A percentile compares a stretch with the other conserved stretches of the same genome.
Evolutionary conservation across 129 eudicot genomes (phyloP).

Genomic region (Scalesia atractyloides): DNA sequence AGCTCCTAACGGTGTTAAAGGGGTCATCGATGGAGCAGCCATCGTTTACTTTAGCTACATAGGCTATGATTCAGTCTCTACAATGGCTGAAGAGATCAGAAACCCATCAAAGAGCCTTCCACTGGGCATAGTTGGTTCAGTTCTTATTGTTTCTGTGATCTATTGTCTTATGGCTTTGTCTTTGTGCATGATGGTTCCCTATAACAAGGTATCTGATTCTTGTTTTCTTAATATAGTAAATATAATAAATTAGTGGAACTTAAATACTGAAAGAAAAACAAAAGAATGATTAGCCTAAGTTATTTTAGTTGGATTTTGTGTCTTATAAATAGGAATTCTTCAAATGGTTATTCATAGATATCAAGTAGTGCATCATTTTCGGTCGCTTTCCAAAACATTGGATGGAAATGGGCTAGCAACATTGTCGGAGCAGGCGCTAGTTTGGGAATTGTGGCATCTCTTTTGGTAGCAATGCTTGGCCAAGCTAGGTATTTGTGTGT

Average conservation of each 20-base stretch:
- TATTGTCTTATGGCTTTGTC: constrained; percentile 73
- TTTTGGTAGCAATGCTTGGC: constrained; percentile 79
- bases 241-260: background rate
- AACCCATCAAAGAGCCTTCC: constrained; percentile 69
- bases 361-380: constrained; percentile 63
- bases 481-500: constrained; percentile 77
- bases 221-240: constrained; percentile 5
- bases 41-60: constrained; percentile 80
- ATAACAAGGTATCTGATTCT: constrained; percentile 44
- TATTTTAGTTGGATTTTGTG: constrained; percentile 38
- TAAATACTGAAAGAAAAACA: constrained; percentile 14
- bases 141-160: constrained; percentile 53
- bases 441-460: constrained; percentile 68
- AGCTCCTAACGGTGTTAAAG: constrained; percentile 64
- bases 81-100: constrained; percentile 80
- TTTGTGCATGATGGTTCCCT: constrained; percentile 66
- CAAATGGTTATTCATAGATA: constrained; percentile 55
- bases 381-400: constrained; percentile 57
- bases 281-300: constrained; percentile 30
- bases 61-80: constrained; percentile 80
- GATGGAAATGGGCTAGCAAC: constrained; percentile 75
- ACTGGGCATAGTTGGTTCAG: constrained; percentile 64
- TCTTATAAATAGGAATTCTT: constrained; percentile 45
- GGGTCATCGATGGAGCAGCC: constrained; percentile 74
- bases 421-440: constrained; percentile 73